phyloP scores from a whole-genome alignment of 768 basidiomycete species.

The Boletus edulis region DNA sequence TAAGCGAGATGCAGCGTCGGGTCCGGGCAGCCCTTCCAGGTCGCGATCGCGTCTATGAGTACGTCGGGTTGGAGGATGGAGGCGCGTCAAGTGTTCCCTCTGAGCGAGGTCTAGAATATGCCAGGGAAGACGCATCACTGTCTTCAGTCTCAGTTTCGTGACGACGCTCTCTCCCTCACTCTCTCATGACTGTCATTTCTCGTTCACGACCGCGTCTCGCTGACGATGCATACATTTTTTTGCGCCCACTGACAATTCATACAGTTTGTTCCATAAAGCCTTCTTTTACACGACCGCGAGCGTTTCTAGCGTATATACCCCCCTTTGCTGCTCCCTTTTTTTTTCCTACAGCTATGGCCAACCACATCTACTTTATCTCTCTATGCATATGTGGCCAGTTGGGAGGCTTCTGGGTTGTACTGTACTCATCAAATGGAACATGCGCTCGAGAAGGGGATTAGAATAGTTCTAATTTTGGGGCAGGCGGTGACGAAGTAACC shows the following conservation, averaged over 20 bases:
- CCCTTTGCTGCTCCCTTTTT: background rate
- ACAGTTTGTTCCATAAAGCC: background rate
- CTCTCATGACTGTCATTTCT: slow-evolving; percentile 6
- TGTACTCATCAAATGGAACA: slow-evolving; percentile 8
- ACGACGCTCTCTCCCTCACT: background rate
- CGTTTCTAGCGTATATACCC: slow-evolving; percentile 11
- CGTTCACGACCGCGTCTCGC: slow-evolving; percentile 15
- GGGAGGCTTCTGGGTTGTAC: slow-evolving; percentile 9
- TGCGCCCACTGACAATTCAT: background rate
- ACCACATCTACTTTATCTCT: slow-evolving; percentile 19
- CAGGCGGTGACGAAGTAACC: background rate
- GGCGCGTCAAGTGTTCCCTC: background rate
- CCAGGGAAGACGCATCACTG: background rate
- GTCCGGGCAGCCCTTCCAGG: slow-evolving; percentile 27
- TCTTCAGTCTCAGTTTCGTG: slow-evolving; percentile 13
- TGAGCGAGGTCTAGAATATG: background rate
- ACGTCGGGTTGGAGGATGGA: slow-evolving; percentile 23
- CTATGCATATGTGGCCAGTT: slow-evolving; percentile 7
- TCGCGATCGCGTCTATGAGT: slow-evolving; percentile 29
- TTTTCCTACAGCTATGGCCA: slow-evolving; percentile 6
- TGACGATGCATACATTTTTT: background rate
- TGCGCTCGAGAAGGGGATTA: slow-evolving; percentile 1
- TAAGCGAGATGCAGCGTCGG: slow-evolving; percentile 29
- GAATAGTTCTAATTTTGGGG: too few species aligned
- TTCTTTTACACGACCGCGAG: slow-evolving; percentile 3